These are phyloP conservation scores for Alternaria sp. DNA, from an alignment of 2,329 filamentous ascomycete species.

Conservation along the genomic window DNA sequence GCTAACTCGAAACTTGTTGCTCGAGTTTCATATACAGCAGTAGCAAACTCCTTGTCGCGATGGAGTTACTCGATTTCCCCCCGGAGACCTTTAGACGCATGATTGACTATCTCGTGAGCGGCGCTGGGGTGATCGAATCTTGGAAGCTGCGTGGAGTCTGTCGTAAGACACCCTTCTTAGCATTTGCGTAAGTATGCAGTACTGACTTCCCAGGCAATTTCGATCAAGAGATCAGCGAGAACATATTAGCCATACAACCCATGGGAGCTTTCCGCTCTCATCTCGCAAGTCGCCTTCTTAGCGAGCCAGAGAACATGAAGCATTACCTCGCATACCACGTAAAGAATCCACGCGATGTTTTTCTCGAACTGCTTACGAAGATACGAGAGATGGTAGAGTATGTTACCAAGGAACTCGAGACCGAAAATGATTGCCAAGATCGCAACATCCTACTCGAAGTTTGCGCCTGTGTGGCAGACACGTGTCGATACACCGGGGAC, in stretches of 20 bases:
- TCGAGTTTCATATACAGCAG: background rate
- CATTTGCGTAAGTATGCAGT: background rate
- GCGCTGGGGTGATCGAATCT: background rate
- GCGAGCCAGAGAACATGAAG: background rate
- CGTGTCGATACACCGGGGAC: background rate
- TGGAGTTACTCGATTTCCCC: conserved; percentile 10
- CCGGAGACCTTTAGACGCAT: conserved; percentile 8
- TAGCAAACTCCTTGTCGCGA: background rate
- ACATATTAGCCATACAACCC: background rate
- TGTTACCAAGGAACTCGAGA: background rate
- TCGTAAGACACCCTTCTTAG: background rate
- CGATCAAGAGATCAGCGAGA: background rate
- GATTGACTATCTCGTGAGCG: background rate
- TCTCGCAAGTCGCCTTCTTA: background rate
- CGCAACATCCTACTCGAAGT: background rate
- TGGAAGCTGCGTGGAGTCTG: background rate
- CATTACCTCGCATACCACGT: background rate
- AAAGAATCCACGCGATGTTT: background rate
- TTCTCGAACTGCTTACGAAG: background rate
- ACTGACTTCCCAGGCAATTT: background rate
- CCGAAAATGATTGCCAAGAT: background rate
- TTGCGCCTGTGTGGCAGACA: background rate
- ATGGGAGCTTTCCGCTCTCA: background rate
- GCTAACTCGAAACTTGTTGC: background rate
- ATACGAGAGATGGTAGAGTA: background rate